Conservation (phyloP, 2,329 filamentous ascomycete species). For the Botrytis pseudocinerea region DNA sequence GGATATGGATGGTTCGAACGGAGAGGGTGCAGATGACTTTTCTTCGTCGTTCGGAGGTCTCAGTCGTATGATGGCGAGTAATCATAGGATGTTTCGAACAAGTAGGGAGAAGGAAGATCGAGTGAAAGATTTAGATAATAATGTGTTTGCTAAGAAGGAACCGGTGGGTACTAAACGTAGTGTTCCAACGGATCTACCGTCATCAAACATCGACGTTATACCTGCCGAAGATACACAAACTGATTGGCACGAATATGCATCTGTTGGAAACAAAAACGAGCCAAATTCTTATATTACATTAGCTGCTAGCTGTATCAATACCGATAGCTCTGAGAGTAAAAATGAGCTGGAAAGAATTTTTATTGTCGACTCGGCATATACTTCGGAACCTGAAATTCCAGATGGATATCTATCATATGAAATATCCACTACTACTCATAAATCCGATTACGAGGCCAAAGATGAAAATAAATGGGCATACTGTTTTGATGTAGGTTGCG, state of each 20-base stretch:
- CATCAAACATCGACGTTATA: not conserved
- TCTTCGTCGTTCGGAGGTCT: not conserved
- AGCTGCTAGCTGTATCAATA: not conserved
- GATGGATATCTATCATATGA: not conserved
- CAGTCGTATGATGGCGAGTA: not conserved
- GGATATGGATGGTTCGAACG: not conserved
- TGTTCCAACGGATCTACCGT: not conserved
- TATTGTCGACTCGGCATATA: too few relatives aligned
- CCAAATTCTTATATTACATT: not conserved
- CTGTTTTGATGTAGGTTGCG: not conserved
- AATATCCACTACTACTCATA: not conserved
- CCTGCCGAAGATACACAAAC: not conserved
- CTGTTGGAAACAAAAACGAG: not conserved
- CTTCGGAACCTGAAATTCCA: not conserved
- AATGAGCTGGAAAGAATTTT: not conserved
- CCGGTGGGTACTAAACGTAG: not conserved
- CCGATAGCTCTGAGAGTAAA: not conserved
- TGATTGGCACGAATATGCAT: not conserved
- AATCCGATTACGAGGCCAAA: not conserved
- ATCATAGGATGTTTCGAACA: not conserved
- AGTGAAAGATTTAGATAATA: not conserved
- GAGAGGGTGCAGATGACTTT: not conserved
- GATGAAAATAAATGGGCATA: not conserved
- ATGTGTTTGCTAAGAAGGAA: not conserved
- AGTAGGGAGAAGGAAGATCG: not conserved